These are phyloP conservation scores for Gastroboletus turbinatus DNA, from an alignment of 1,284 basidiomycete species.

Conservation along the genomic window DNA sequence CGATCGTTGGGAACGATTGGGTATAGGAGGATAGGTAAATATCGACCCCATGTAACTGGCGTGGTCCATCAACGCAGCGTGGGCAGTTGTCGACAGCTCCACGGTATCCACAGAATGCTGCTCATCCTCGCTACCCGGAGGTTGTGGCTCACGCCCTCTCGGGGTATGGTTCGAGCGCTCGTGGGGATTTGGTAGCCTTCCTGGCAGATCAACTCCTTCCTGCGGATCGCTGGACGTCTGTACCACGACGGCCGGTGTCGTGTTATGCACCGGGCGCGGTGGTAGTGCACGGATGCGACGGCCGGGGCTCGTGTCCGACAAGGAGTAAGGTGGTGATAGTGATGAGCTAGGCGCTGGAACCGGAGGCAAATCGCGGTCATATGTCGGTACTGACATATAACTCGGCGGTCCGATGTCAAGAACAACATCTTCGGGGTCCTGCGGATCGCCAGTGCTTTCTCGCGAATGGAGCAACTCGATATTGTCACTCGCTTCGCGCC, in stretches of 20 bases:
- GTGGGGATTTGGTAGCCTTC: slow-evolving; percentile 10
- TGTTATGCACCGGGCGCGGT: slow-evolving; percentile 22
- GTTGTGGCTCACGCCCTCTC: background rate
- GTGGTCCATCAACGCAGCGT: slow-evolving; percentile 31
- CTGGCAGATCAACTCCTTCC: background rate
- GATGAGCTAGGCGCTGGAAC: slow-evolving; percentile 1
- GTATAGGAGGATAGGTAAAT: slow-evolving; percentile 13
- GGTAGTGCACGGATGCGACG: slow-evolving; percentile 33
- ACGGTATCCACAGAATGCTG: slow-evolving; percentile 16
- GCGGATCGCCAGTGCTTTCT: slow-evolving; percentile 12
- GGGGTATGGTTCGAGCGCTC: background rate
- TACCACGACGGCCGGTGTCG: background rate
- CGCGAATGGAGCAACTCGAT: slow-evolving; percentile 30
- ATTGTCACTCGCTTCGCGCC: slow-evolving; percentile 30
- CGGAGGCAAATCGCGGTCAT: slow-evolving; percentile 19
- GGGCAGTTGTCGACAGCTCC: slow-evolving; percentile 32
- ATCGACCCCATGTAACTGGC: slow-evolving; percentile 24
- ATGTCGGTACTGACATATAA: slow-evolving; percentile 22
- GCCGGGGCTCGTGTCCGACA: slow-evolving; percentile 12
- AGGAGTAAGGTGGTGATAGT: slow-evolving; percentile 7
- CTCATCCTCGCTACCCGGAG: slow-evolving; percentile 18
- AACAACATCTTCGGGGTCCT: slow-evolving; percentile 20
- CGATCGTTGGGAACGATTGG: slow-evolving; percentile 3
- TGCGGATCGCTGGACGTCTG: background rate
- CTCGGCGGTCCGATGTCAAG: slow-evolving; percentile 22